phyloP scores from a whole-genome alignment of 352 stramenopile genomes.

The Pythium oligandrum region DNA sequence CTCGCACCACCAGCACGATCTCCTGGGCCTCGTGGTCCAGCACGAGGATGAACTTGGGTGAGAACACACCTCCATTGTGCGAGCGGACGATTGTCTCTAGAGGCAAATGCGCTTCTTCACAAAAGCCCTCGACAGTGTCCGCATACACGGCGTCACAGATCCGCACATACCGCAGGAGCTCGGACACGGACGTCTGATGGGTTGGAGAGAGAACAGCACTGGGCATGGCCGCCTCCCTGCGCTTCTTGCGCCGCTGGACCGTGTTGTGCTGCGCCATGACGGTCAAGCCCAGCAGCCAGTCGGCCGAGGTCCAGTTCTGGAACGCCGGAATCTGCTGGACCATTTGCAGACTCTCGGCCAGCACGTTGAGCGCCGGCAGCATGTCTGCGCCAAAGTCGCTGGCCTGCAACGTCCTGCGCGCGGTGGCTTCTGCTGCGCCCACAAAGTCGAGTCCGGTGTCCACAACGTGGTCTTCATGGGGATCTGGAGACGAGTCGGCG shows the following conservation, averaged over 20 bases:
- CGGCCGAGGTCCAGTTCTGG: slow-evolving; percentile 63
- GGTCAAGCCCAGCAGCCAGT: slow-evolving; percentile 81
- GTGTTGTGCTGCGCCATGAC: slow-evolving; percentile 72
- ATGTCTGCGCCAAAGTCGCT: slow-evolving; percentile 53
- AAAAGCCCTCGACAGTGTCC: slow-evolving; percentile 43
- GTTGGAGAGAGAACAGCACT: too few relatives aligned
- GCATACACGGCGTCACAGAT: slow-evolving; percentile 72
- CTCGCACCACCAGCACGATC: slow-evolving; percentile 59
- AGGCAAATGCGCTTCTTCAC: slow-evolving; percentile 37
- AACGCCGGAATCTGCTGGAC: slow-evolving; percentile 52
- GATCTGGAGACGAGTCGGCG: too few relatives aligned
- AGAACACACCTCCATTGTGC: slow-evolving; percentile 64
- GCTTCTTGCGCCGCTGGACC: slow-evolving; percentile 20
- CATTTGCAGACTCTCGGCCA: slow-evolving; percentile 66
- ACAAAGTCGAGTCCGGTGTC: too few relatives aligned
- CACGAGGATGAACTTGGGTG: slow-evolving; percentile 70
- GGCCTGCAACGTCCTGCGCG: neutral
- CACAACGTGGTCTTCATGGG: too few relatives aligned
- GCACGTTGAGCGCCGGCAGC: slow-evolving; percentile 66
- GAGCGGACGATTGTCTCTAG: slow-evolving; percentile 37
- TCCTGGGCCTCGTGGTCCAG: slow-evolving; percentile 47
- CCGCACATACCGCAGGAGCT: slow-evolving; percentile 48
- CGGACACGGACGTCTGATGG: slow-evolving; percentile 14
- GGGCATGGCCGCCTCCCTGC: neutral
- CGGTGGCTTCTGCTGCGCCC: too few relatives aligned